phyloP scores from a whole-genome alignment of 805 yeast genomes.

The Cyberlindnera amylophila region DNA sequence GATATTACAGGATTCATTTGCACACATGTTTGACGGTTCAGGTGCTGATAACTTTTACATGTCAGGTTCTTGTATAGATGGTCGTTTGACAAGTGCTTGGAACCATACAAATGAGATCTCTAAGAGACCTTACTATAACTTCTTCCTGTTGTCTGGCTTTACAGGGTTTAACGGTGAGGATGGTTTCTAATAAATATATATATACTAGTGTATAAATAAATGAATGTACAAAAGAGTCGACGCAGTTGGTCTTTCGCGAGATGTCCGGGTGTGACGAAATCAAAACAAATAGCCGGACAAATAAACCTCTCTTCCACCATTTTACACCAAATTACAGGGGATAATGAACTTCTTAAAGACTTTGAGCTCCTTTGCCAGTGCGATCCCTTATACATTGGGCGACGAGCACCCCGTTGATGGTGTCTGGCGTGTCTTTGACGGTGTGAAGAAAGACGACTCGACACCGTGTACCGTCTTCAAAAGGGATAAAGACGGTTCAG shows the following conservation, averaged over 20 bases:
- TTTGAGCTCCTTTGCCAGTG: slow-evolving; percentile 52
- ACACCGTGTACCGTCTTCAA: slow-evolving; percentile 61
- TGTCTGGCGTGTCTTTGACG: slow-evolving; percentile 61
- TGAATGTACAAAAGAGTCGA: too few species aligned
- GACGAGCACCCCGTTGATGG: slow-evolving; percentile 35
- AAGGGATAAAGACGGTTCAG: slow-evolving; percentile 44
- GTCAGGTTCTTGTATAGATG: slow-evolving; percentile 84
- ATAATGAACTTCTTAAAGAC: too few species aligned
- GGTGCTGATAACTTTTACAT: slow-evolving; percentile 83
- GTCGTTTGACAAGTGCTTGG: slow-evolving; percentile 78
- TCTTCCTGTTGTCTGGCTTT: slow-evolving; percentile 65
- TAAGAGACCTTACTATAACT: slow-evolving; percentile 58
- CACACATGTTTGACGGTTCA: slow-evolving; percentile 63
- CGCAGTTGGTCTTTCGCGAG: too few species aligned
- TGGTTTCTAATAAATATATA: slow-evolving; percentile 38
- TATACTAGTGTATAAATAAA: too few species aligned
- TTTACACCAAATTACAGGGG: too few species aligned
- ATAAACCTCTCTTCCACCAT: too few species aligned
- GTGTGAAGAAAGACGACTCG: slow-evolving; percentile 45
- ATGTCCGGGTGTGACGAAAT: too few species aligned
- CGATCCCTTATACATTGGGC: slow-evolving; percentile 57
- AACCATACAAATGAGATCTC: slow-evolving; percentile 72
- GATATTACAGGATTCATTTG: slow-evolving; percentile 38
- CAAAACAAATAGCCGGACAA: too few species aligned
- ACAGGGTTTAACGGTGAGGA: slow-evolving; percentile 73